Base-by-base conservation (phyloP, 495 filamentous ascomycete genomes). In the Collariella sp. region DNA sequence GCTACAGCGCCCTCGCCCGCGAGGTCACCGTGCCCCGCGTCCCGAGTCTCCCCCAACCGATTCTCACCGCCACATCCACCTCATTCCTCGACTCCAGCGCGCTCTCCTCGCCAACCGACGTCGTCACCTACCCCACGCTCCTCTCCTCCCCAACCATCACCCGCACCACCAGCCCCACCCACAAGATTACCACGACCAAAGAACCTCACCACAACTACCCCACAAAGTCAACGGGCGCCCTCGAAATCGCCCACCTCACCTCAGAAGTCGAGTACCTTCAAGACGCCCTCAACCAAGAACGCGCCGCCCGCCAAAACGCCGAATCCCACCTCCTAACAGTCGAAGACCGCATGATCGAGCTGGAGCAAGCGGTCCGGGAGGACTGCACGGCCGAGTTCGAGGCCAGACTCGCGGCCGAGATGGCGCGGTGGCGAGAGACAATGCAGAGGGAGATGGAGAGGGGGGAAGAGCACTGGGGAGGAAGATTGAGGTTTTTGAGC, bases 21-120 rank as follows among this genome's bases (percentile, higher is more conserved):
- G 93, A 98, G 71, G 85, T 96, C 15, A 94, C 94, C 0, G 88
- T 96, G 4, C 91, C 91, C 2, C 83, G 91, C 22, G 83, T 91
- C 19, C 88, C 90, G 5, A 90, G 85, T 33, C 77, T 89, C 36
- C 83, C 74, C 6, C 71, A 72, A 46, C 75, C 70, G 1, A 72
- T 73, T 15, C 57, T 73, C 19, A 54, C 58, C 26, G 33, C 55
- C 1, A 60, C 61, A n/a, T 54, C 66, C 5, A 36, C 66, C 11
- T 55, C 54, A 7, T 52, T n/a, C 49, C 64, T 39, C 24, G 68
- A 15, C 54, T 67, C 61, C 26, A 76, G 54, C 58, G 68, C 67
- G 38, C 60, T 56, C 7, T 69, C 41, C 52, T 71, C 67, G 47
- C 72, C 64, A 24, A 57, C 59, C 26, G 26, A 4, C 24, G 65